A percentile compares a stretch with the other conserved stretches of the same genome.
These are phyloP conservation scores for Russula emetica DNA, from an alignment of 768 basidiomycete genomes.

Conservation along the genomic window DNA sequence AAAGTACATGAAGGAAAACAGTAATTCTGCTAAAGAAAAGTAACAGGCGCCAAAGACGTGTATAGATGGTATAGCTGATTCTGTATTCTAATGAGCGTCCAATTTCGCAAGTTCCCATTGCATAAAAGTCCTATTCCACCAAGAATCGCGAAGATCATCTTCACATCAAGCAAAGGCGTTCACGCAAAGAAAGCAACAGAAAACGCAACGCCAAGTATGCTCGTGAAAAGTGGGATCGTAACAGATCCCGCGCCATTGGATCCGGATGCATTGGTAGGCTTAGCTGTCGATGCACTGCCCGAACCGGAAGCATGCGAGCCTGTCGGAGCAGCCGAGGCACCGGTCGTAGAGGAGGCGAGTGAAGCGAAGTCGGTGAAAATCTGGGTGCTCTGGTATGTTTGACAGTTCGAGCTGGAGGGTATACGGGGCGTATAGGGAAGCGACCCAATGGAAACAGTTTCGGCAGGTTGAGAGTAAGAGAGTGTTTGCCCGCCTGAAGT, in stretches of 20 bases:
- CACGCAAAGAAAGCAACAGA: slow-evolving; percentile 23
- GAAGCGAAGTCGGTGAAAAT: slow-evolving; percentile 35
- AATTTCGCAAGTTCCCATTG: neutral
- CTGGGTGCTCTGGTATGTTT: slow-evolving; percentile 36
- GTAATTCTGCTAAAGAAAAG: neutral
- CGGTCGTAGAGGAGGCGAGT: neutral
- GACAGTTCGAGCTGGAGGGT: slow-evolving; percentile 45
- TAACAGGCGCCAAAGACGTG: neutral
- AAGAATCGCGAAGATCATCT: neutral
- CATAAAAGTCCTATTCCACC: neutral
- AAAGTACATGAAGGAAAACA: neutral
- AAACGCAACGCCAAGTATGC: slow-evolving; percentile 18
- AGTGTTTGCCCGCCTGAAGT: slow-evolving; percentile 38
- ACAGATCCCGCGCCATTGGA: slow-evolving; percentile 21
- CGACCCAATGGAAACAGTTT: no score
- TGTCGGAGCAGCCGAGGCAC: neutral
- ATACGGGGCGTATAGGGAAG: slow-evolving; percentile 43
- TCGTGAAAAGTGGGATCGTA: slow-evolving; percentile 17
- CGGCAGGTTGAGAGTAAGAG: slow-evolving; percentile 48
- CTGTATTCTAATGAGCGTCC: slow-evolving; percentile 10
- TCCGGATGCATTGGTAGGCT: slow-evolving; percentile 10
- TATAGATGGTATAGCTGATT: slow-evolving; percentile 8
- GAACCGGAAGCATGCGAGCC: neutral
- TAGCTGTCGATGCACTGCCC: neutral
- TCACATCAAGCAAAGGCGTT: neutral